These are phyloP conservation scores for Ganoderma multipileum DNA, from an alignment of 1,284 basidiomycete genomes.

Conservation along the genomic window DNA sequence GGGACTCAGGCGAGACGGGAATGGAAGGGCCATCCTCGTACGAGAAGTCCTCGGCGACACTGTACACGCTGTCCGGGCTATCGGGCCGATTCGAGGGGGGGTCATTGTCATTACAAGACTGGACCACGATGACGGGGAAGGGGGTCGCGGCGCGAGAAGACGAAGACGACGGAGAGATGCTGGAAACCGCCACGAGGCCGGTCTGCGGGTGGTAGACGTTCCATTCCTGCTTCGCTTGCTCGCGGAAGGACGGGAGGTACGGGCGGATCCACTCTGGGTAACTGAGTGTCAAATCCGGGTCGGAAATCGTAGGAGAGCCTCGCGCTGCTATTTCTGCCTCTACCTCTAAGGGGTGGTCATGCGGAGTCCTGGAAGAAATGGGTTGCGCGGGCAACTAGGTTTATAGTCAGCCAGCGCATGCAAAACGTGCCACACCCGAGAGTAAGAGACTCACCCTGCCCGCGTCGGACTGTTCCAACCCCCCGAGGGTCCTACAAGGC, in stretches of 20 bases:
- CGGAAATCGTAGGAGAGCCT: neutral
- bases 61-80: conserved; percentile 18
- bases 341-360: neutral
- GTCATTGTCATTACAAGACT: conserved; percentile 3
- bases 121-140: conserved; percentile 25
- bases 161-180: conserved; percentile 4
- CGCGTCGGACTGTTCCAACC: neutral
- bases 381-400: neutral
- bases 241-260: conserved; percentile 20
- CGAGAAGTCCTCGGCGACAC: conserved; percentile 16
- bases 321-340: neutral
- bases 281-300: conserved; percentile 15
- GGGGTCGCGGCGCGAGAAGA: neutral
- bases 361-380: neutral
- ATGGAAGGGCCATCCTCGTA: neutral
- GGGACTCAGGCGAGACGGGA: neutral
- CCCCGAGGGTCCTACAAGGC: neutral
- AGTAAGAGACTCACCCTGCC: neutral
- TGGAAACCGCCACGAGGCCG: neutral
- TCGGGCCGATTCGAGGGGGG: neutral
- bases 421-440: neutral
- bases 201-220: conserved; percentile 13
- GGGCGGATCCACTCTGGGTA: conserved; percentile 27
- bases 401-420: neutral
- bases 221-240: conserved; percentile 24